Evolutionary conservation across 176 grass and related monocot species (phyloP).

Genomic region (Microstegium vimineum): DNA sequence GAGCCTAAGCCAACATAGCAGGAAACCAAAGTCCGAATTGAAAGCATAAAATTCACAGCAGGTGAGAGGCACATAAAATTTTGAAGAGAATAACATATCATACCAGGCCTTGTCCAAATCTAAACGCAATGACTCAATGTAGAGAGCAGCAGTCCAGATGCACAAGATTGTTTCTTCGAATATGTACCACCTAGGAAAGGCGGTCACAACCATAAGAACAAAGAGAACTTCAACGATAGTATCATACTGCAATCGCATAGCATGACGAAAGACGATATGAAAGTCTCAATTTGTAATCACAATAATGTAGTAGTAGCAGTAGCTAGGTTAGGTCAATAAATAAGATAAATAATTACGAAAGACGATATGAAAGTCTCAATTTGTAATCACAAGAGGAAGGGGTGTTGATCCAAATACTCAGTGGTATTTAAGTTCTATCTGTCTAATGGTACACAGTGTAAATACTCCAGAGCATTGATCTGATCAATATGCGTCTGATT

Average conservation of each 20-base stretch:
- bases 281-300: not conserved
- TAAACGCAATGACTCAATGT: constrained; percentile 54
- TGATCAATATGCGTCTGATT: not conserved
- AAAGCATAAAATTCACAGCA: constrained; percentile 14
- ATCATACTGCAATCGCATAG: not conserved
- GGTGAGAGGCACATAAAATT: not conserved
- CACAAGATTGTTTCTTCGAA: constrained; percentile 71
- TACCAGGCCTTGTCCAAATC: constrained; percentile 67
- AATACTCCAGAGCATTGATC: not conserved
- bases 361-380: too few relatives aligned
- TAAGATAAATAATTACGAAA: not conserved
- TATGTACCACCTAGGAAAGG: constrained; percentile 78
- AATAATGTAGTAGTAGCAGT: not conserved
- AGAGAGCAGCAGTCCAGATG: constrained; percentile 71
- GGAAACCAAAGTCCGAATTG: constrained; percentile 13
- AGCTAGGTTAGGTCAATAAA: not conserved
- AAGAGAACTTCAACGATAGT: not conserved
- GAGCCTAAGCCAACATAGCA: not conserved
- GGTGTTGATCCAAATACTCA: not conserved
- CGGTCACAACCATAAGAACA: constrained; percentile 26
- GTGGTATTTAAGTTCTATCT: not conserved
- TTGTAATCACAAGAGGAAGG: not conserved
- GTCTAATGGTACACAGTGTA: not conserved
- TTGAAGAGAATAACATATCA: constrained; percentile 12
- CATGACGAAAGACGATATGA: not conserved